Evolutionary conservation across 2,329 filamentous ascomycete genomes (phyloP).

Genomic region (Albifimbria verrucaria): DNA sequence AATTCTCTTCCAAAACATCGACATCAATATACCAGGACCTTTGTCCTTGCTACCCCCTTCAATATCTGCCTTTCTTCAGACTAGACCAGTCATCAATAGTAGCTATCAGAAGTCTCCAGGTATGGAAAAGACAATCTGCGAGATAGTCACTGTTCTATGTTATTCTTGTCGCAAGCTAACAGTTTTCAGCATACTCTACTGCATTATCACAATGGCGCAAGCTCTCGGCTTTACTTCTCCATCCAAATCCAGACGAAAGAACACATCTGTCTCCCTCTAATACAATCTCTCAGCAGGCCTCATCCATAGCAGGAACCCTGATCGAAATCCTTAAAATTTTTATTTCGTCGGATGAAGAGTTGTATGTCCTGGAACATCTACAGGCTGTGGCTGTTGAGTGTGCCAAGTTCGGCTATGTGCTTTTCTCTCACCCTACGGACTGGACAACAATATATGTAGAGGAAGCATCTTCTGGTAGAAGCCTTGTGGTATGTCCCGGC

Average conservation of each 20-base stretch:
- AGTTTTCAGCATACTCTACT: slow-evolving; percentile 14
- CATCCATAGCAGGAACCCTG: slow-evolving; percentile 27
- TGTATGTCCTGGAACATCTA: slow-evolving; percentile 29
- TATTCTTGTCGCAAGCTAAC: too few species aligned
- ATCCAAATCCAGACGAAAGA: slow-evolving; percentile 32
- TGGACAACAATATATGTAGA: slow-evolving; percentile 27
- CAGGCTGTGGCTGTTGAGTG: slow-evolving; percentile 36
- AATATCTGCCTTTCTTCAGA: slow-evolving; percentile 25
- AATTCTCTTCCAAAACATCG: slow-evolving; percentile 31
- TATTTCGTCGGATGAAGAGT: slow-evolving; percentile 19
- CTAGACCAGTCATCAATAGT: slow-evolving; percentile 23
- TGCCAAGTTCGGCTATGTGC: slow-evolving; percentile 35
- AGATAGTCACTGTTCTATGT: neutral
- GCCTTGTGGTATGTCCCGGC: slow-evolving; percentile 24
- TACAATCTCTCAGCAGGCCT: slow-evolving; percentile 25
- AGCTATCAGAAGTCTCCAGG: slow-evolving; percentile 22
- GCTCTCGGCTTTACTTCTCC: slow-evolving; percentile 39
- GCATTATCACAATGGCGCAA: slow-evolving; percentile 39
- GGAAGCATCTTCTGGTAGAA: neutral
- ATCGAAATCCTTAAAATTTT: slow-evolving; percentile 32
- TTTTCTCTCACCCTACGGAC: slow-evolving; percentile 40
- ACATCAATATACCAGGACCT: slow-evolving; percentile 19
- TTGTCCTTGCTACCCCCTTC: slow-evolving; percentile 34
- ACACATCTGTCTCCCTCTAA: slow-evolving; percentile 28
- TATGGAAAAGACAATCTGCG: slow-evolving; percentile 14